Percentiles rank a stretch among this genome's conserved stretches.
Conservation (phyloP, 306 rosid genomes). For the Echinosophora koreensis region DNA sequence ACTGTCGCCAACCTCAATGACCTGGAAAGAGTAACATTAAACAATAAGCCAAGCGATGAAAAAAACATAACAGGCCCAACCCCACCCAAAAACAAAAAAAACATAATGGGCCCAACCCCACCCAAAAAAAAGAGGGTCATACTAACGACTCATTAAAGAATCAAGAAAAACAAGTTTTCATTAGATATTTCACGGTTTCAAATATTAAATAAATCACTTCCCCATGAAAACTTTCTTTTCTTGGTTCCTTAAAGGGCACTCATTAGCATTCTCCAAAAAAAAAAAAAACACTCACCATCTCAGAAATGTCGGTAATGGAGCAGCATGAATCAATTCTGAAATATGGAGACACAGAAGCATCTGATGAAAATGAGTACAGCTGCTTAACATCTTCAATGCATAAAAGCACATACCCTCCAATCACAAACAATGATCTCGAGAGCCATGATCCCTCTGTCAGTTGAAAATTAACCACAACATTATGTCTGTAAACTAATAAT, state of each 20-base stretch:
- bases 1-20: slow-evolving; percentile 61
- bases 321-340: slow-evolving; percentile 77
- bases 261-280: no score
- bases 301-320: slow-evolving; percentile 70
- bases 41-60: slow-evolving; percentile 36
- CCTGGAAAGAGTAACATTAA: slow-evolving; percentile 55
- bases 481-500: slow-evolving; percentile 36
- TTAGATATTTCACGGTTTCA: no score
- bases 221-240: no score
- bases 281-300: slow-evolving; percentile 62
- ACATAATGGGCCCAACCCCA: no score
- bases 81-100: no score
- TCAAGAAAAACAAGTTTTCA: no score
- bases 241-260: no score
- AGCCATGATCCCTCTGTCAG: slow-evolving; percentile 73
- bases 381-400: slow-evolving; percentile 78
- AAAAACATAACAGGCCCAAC: no score
- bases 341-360: slow-evolving; percentile 63
- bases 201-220: no score
- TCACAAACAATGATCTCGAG: slow-evolving; percentile 82
- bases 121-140: no score
- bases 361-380: slow-evolving; percentile 64
- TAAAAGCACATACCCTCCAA: slow-evolving; percentile 68
- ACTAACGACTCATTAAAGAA: no score
- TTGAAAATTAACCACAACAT: slow-evolving; percentile 32